Percentiles rank a stretch among this genome's conserved stretches.
These are phyloP conservation scores for Cyclocybe cylindracea DNA, from an alignment of 768 basidiomycete genomes.

Conservation along the genomic window DNA sequence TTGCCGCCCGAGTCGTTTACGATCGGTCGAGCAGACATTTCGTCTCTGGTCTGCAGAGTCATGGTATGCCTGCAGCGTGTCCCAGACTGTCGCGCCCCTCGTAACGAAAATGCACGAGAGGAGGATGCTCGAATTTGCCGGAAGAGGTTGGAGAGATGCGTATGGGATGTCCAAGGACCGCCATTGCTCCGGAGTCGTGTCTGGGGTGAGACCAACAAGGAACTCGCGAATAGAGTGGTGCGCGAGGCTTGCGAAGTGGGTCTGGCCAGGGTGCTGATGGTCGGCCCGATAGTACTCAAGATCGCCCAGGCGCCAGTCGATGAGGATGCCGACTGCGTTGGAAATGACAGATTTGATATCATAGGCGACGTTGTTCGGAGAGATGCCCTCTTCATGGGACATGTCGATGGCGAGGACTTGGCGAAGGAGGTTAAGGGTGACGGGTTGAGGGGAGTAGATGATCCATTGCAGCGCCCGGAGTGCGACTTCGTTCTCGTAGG, in stretches of 20 bases:
- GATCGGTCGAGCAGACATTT: background rate
- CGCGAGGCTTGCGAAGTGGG: background rate
- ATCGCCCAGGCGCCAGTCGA: background rate
- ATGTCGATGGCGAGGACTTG: conserved; percentile 1
- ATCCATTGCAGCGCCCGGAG: conserved; percentile 5
- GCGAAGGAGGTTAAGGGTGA: background rate
- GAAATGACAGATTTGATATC: conserved; percentile 1
- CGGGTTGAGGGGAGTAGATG: background rate
- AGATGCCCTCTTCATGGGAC: background rate
- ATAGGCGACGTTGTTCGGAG: background rate
- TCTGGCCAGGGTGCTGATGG: too few relatives aligned
- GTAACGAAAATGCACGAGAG: background rate
- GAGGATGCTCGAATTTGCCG: background rate
- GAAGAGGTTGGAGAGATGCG: background rate
- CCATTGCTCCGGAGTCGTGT: background rate
- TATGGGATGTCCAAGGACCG: background rate
- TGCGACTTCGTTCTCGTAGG: background rate
- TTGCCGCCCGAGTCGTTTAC: background rate
- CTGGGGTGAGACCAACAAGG: background rate
- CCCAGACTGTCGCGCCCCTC: background rate
- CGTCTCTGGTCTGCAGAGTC: background rate
- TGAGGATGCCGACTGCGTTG: conserved; percentile 1
- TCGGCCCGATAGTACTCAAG: background rate
- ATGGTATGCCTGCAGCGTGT: background rate
- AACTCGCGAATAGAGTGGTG: conserved; percentile 3